These are phyloP conservation scores for Amborella trichopoda DNA, from an alignment of 164 flowering plant species.

Conservation along the genomic window DNA sequence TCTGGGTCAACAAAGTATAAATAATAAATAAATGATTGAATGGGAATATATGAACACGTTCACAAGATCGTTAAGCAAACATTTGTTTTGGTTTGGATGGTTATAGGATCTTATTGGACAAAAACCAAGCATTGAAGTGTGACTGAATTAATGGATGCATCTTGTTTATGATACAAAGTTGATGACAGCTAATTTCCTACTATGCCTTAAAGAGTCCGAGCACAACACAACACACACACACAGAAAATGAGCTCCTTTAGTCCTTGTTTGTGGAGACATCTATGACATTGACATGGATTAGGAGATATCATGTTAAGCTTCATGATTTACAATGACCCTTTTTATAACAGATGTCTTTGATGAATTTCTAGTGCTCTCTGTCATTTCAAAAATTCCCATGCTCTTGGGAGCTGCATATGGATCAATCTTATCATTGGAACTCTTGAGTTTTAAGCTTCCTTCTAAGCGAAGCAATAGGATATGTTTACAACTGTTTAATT, in stretches of 20 bases:
- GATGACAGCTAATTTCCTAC: too few species aligned
- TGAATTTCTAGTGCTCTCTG: conserved; percentile 60
- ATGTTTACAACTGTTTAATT: neutral
- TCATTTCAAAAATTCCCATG: conserved; percentile 52
- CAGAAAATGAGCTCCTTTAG: too few species aligned
- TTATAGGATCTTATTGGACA: neutral
- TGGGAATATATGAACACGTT: neutral
- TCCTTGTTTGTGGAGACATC: too few species aligned
- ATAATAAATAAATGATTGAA: neutral
- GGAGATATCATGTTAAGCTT: conserved; percentile 41
- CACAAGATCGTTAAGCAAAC: neutral
- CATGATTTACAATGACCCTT: conserved; percentile 62
- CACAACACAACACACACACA: too few species aligned
- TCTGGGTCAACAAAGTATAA: conserved; percentile 24
- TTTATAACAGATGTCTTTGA: conserved; percentile 51
- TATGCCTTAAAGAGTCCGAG: too few species aligned
- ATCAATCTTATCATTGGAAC: conserved; percentile 36
- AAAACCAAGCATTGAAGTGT: neutral
- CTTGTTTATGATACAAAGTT: too few species aligned
- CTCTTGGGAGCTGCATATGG: conserved; percentile 62
- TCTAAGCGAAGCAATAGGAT: neutral
- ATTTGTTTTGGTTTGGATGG: neutral
- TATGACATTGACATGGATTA: too few species aligned
- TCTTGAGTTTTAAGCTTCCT: neutral
- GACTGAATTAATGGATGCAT: neutral